Percentiles rank a stretch among this genome's conserved stretches.
phyloP scores from a whole-genome alignment of 2,329 filamentous ascomycete species.

The Capronia epimyces region DNA sequence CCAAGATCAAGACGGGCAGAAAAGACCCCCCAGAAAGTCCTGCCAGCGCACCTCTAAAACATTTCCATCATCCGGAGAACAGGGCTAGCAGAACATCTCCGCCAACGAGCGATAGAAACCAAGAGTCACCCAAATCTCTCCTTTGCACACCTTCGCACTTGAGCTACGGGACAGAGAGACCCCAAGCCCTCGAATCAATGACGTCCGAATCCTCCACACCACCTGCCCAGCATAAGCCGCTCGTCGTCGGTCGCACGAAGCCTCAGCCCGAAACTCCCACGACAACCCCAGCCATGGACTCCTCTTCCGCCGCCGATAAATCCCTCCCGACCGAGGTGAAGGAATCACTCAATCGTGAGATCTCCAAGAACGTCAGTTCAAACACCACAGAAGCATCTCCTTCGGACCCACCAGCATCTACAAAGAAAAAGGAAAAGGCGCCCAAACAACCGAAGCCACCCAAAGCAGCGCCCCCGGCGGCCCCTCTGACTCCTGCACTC shows the following conservation, averaged over 20 bases:
- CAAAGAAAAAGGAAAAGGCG: slow-evolving; percentile 67
- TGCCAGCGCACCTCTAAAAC: neutral
- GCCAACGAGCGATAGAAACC: neutral
- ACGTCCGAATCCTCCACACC: slow-evolving; percentile 20
- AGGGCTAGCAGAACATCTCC: neutral
- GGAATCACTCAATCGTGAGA: slow-evolving; percentile 33
- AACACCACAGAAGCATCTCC: slow-evolving; percentile 24
- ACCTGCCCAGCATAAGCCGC: slow-evolving; percentile 27
- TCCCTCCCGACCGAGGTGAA: slow-evolving; percentile 22
- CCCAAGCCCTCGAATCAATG: slow-evolving; percentile 12
- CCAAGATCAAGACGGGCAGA: neutral
- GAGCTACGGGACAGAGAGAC: slow-evolving; percentile 1
- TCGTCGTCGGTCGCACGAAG: slow-evolving; percentile 30
- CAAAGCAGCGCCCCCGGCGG: slow-evolving; percentile 61
- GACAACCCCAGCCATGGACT: slow-evolving; percentile 6
- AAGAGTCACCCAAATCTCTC: neutral
- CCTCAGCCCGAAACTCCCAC: slow-evolving; percentile 16
- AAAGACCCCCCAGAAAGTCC: too few species aligned
- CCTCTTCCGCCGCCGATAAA: slow-evolving; percentile 6
- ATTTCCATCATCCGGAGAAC: neutral
- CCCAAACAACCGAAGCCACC: slow-evolving; percentile 87
- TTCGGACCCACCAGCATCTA: slow-evolving; percentile 25
- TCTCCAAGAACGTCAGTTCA: slow-evolving; percentile 24
- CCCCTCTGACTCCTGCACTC: slow-evolving; percentile 72
- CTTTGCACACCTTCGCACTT: neutral